Evolutionary conservation across 108 stramenopile genomes (phyloP), one percentile per base, ranked within the genome.

Genomic region (Fistulifera pelliculosa): DNA sequence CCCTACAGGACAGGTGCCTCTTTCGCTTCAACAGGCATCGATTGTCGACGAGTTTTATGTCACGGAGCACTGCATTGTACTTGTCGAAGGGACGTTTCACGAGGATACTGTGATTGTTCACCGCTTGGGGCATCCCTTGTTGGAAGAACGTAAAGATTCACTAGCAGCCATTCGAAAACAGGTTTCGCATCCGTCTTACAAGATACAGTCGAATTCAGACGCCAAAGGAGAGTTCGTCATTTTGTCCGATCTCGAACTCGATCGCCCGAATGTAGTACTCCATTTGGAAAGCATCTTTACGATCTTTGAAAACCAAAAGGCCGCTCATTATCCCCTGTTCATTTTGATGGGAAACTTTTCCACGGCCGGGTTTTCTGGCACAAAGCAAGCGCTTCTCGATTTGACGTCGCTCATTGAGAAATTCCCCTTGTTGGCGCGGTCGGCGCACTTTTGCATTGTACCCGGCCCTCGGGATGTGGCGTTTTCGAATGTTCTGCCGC

Each of bases 261-360:
- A 98, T 70, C 89, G 89, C 47, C 90, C 87, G 1, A 41, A 62
- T 23, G 84, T 88, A 14, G 15, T 94, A 41, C 83, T 86, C 14
- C 84, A 87, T 31, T 60, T 98, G 38, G 73, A 81, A 47, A 49
- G 51, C 19, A 57, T 98, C 55, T 71, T 98, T 28, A 73, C 82
- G 1, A 47, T 47, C 16, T 48, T 28, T 28, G 58, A 60, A 15
- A 35, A 35, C 31, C 12, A 31, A 25, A 10, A 6, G n/a, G 25
- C 22, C 13, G n/a, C 47, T 22, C 12, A 57, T 10, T 2, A 70
- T 58, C 83, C 88, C 23, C 43, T 95, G 42, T 93, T 93, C 62
- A 79, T 93, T 2, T 67, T 97, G n/a, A 94, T 97, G 87, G 96
- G 96, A 28, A 86, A 94, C 62, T 96, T 97, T 61, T 65, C 74